These are phyloP conservation scores for Syzygium oleosum DNA, from an alignment of 345 rosid genomes.

Conservation along the genomic window DNA sequence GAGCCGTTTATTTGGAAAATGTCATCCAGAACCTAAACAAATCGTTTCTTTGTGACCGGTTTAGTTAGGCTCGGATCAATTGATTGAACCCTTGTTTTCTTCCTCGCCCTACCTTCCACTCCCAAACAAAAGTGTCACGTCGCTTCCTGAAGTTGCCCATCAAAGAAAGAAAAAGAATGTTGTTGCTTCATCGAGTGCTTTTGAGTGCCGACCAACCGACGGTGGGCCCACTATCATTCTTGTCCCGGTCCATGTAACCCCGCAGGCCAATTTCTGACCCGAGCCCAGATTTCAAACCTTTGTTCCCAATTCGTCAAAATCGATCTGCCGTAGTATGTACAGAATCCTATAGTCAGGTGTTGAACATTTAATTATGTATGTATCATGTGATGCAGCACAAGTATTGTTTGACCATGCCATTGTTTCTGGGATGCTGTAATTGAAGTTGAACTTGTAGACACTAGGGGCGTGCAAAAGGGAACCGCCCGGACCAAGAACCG, in stretches of 20 bases:
- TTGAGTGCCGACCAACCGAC: not conserved
- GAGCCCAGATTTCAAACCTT: not conserved
- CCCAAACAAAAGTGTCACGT: not conserved
- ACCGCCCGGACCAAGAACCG: too few relatives aligned
- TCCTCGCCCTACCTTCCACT: not conserved
- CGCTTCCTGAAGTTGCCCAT: not conserved
- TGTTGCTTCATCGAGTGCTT: not conserved
- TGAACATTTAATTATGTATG: not conserved
- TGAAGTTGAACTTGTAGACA: not conserved
- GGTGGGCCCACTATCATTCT: not conserved
- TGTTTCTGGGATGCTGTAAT: not conserved
- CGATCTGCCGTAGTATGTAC: not conserved
- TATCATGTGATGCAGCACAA: not conserved
- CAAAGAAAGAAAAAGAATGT: not conserved
- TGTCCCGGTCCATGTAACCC: not conserved
- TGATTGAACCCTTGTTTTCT: not conserved
- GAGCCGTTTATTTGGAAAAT: not conserved
- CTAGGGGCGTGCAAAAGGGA: not conserved
- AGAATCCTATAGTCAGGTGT: not conserved
- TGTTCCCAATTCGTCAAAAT: not conserved
- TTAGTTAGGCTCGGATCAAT: not conserved
- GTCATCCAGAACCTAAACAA: not conserved
- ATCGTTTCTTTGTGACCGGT: not conserved
- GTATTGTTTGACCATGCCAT: too few relatives aligned
- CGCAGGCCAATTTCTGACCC: not conserved